Evolutionary conservation across 768 basidiomycete species (phyloP).

Genomic region (Serendipita sp.): DNA sequence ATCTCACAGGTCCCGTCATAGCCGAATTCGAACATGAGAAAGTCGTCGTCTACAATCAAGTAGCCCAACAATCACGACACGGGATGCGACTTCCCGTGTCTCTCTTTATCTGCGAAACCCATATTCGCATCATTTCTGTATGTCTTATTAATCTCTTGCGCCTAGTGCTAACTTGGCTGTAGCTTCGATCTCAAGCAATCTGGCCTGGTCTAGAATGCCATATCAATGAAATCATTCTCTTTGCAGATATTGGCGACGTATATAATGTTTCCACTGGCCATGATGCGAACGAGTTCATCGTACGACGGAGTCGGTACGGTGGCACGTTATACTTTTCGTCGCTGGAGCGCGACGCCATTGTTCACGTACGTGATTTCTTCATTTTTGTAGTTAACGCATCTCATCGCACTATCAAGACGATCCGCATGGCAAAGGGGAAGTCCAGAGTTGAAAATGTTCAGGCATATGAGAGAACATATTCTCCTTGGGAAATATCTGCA

Average conservation of each 20-base stretch:
- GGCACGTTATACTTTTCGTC: slow-evolving; percentile 66
- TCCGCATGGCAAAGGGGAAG: slow-evolving; percentile 60
- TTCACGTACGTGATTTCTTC: slow-evolving; percentile 35
- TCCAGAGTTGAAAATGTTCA: slow-evolving; percentile 34
- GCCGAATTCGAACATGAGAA: slow-evolving; percentile 48
- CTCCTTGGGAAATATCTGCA: slow-evolving; percentile 63
- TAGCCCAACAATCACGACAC: slow-evolving; percentile 48
- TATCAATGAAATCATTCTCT: slow-evolving; percentile 65
- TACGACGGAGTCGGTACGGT: slow-evolving; percentile 54
- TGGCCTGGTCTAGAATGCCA: slow-evolving; percentile 53
- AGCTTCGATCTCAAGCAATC: slow-evolving; percentile 36
- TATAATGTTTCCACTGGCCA: slow-evolving; percentile 66
- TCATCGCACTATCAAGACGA: slow-evolving; percentile 27
- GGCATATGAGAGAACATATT: slow-evolving; percentile 40
- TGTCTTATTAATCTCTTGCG: slow-evolving; percentile 14
- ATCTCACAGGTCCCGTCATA: slow-evolving; percentile 15
- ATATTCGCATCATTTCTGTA: slow-evolving; percentile 64
- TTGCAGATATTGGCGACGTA: slow-evolving; percentile 72
- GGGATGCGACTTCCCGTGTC: slow-evolving; percentile 57
- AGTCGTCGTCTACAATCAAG: slow-evolving; percentile 36
- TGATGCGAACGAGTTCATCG: slow-evolving; percentile 55
- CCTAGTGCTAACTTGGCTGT: slow-evolving; percentile 33
- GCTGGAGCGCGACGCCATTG: slow-evolving; percentile 46
- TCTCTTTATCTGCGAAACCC: slow-evolving; percentile 47
- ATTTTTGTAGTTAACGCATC: not conserved